Conservation (phyloP, 768 basidiomycete species). For the Serendipita sp. region DNA sequence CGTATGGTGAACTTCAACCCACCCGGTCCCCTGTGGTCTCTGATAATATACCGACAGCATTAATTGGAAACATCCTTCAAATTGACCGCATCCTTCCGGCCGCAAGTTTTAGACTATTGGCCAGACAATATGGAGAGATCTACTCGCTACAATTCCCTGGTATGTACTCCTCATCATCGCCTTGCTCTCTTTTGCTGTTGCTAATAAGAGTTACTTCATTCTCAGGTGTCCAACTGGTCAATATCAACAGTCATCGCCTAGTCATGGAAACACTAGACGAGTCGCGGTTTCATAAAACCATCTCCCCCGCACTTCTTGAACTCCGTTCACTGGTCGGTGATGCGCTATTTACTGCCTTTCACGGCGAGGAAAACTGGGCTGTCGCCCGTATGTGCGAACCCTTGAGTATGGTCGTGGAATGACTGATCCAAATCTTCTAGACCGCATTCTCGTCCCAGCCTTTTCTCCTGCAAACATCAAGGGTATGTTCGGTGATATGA, state of each 20-base stretch:
- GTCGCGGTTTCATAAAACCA: conserved; percentile 26
- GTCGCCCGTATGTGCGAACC: conserved; percentile 24
- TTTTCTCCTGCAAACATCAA: conserved; percentile 29
- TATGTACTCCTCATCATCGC: conserved; percentile 11
- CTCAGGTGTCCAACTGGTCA: conserved; percentile 18
- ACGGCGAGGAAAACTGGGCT: conserved; percentile 32
- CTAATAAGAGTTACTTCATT: not conserved
- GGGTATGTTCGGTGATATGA: conserved; percentile 34
- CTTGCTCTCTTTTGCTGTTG: not conserved
- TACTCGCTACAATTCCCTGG: conserved; percentile 25
- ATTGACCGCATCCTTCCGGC: conserved; percentile 14
- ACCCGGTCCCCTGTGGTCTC: too few species aligned
- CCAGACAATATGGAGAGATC: conserved; percentile 27
- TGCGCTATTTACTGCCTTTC: conserved; percentile 28
- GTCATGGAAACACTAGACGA: conserved; percentile 30
- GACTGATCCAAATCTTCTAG: conserved; percentile 11
- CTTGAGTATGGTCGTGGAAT: not conserved
- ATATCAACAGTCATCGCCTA: conserved; percentile 24
- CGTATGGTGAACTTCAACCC: conserved; percentile 11
- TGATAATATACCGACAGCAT: conserved; percentile 13
- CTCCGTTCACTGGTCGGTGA: conserved; percentile 27
- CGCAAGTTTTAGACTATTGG: conserved; percentile 18
- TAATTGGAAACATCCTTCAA: conserved; percentile 25
- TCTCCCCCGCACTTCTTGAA: conserved; percentile 21
- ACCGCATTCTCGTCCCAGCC: conserved; percentile 27